A percentile compares a stretch with the other conserved stretches of the same genome.
Evolutionary conservation across 306 rosid genomes (phyloP).

Genomic region (Trifolium dubium): DNA sequence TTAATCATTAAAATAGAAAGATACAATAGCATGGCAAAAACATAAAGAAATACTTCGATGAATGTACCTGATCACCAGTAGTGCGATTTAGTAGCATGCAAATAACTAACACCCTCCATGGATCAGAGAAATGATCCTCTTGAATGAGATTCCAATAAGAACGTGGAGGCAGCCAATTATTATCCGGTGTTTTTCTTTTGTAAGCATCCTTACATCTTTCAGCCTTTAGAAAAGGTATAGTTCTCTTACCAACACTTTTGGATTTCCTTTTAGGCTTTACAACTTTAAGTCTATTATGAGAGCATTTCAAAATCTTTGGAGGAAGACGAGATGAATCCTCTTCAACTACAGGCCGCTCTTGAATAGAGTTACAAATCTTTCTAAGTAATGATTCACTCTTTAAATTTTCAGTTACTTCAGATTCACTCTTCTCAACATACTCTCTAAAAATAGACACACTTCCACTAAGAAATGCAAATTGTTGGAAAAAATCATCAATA

Average conservation of each 20-base stretch:
- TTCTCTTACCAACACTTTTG: neutral
- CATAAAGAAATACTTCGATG: neutral
- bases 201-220: slow-evolving; percentile 61
- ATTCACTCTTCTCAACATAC: neutral
- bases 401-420: too few species aligned
- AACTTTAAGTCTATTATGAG: neutral
- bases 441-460: too few species aligned
- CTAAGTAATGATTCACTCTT: neutral
- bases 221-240: slow-evolving; percentile 38
- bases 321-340: neutral
- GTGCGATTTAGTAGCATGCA: slow-evolving; percentile 75
- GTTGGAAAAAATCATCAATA: neutral
- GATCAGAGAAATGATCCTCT: slow-evolving; percentile 69
- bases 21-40: neutral
- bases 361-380: too few species aligned
- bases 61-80: slow-evolving; percentile 57
- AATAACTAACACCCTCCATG: slow-evolving; percentile 79
- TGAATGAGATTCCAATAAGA: slow-evolving; percentile 60
- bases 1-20: neutral
- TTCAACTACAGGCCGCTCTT: neutral
- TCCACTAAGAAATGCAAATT: too few species aligned
- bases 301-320: too few species aligned
- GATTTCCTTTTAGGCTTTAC: neutral
- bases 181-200: slow-evolving; percentile 51
- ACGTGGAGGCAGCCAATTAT: slow-evolving; percentile 75